These are phyloP conservation scores for Raffaelea albimanens DNA, from an alignment of 2,329 filamentous ascomycete genomes.

Conservation along the genomic window DNA sequence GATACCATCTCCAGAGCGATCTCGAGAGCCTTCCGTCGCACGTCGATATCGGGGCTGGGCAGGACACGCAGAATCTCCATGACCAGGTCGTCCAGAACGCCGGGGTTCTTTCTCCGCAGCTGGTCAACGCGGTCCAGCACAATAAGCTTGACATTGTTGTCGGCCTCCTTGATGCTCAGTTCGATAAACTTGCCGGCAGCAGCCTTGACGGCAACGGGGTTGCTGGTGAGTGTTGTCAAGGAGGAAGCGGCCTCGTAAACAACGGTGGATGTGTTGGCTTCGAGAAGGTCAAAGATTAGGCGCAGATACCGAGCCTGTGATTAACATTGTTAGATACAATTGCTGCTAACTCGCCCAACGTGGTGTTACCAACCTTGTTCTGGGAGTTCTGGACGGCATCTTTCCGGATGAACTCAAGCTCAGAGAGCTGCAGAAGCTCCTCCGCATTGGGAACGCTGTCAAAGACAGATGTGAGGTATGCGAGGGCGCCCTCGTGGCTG, in stretches of 20 bases:
- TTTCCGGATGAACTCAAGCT: slow-evolving; percentile 95
- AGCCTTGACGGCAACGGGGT: slow-evolving; percentile 95
- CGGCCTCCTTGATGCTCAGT: slow-evolving; percentile 90
- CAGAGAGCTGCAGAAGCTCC: slow-evolving; percentile 84
- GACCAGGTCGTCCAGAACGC: slow-evolving; percentile 80
- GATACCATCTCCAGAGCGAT: slow-evolving; percentile 97
- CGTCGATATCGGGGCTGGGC: slow-evolving; percentile 91
- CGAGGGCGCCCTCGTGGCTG: slow-evolving; percentile 83
- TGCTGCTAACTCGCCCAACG: not conserved
- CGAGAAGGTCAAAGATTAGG: slow-evolving; percentile 91
- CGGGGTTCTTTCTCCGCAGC: slow-evolving; percentile 63
- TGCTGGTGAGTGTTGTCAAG: slow-evolving; percentile 84
- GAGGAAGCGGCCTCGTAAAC: slow-evolving; percentile 97
- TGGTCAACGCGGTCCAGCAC: slow-evolving; percentile 84
- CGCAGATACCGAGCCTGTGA: slow-evolving; percentile 74
- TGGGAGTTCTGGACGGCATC: slow-evolving; percentile 90
- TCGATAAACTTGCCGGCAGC: slow-evolving; percentile 95
- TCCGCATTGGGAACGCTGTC: slow-evolving; percentile 91
- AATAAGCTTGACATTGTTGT: slow-evolving; percentile 99
- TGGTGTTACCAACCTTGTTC: slow-evolving; percentile 61
- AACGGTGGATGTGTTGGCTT: slow-evolving; percentile 87
- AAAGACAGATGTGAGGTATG: slow-evolving; percentile 81
- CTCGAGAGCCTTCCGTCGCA: slow-evolving; percentile 79
- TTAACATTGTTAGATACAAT: not conserved
- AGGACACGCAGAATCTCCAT: slow-evolving; percentile 97